Conservation (phyloP, 2,329 filamentous ascomycete genomes). For the Penicillium sp. region DNA sequence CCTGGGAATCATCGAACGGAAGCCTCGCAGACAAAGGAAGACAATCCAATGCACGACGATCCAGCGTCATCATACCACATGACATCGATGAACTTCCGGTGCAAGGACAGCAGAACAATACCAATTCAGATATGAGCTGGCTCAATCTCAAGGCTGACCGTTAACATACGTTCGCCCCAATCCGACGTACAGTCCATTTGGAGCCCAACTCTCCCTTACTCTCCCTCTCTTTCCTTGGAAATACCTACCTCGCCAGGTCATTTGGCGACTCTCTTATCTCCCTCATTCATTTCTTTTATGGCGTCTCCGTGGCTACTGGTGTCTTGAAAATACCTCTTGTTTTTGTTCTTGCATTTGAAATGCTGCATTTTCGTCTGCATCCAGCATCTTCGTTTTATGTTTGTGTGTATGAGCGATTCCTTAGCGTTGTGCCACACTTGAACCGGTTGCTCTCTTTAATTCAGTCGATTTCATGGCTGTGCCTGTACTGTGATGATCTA, state of each 20-base stretch:
- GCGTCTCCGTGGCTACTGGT: conserved; percentile 9
- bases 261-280: neutral
- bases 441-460: neutral
- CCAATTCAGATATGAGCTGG: conserved; percentile 45
- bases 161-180: conserved; percentile 7
- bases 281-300: conserved; percentile 9
- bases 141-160: conserved; percentile 37
- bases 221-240: neutral
- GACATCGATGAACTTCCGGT: conserved; percentile 22
- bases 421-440: conserved; percentile 15
- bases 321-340: conserved; percentile 11
- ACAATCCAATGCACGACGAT: conserved; percentile 24
- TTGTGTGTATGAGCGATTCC: conserved; percentile 17
- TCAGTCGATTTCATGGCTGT: neutral
- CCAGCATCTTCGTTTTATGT: neutral
- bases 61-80: conserved; percentile 34
- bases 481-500: neutral
- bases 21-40: conserved; percentile 16
- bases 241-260: neutral
- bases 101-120: conserved; percentile 16
- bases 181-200: neutral
- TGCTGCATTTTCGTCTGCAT: neutral
- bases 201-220: neutral
- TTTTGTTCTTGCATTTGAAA: conserved; percentile 12
- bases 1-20: conserved; percentile 13